Conservation (phyloP, 108 stramenopile species). For the Epipyxis sp. region DNA sequence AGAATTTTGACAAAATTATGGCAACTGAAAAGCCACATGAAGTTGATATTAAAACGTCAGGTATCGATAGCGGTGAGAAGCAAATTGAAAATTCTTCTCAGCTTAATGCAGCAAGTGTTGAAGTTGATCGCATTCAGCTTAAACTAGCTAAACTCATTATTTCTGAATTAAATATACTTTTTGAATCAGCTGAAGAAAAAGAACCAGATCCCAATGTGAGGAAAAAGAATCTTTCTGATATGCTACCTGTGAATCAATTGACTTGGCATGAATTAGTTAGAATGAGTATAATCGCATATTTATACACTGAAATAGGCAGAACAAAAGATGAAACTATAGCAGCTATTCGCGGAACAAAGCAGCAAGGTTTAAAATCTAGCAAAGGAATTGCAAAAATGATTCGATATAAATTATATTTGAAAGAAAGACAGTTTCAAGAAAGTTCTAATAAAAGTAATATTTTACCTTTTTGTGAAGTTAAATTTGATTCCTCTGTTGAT, state of each 20-base stretch:
- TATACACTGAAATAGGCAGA: not conserved
- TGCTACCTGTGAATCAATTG: too few relatives aligned
- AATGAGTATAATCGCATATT: not conserved
- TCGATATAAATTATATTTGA: conserved; percentile 5
- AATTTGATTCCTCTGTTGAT: too few relatives aligned
- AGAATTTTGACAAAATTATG: too few relatives aligned
- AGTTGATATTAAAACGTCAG: too few relatives aligned
- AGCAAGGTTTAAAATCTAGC: not conserved
- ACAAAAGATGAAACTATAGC: not conserved
- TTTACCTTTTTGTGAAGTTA: too few relatives aligned
- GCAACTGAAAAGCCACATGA: too few relatives aligned
- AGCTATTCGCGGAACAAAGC: not conserved
- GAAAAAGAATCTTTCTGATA: too few relatives aligned
- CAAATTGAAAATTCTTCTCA: too few relatives aligned
- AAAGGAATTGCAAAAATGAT: not conserved
- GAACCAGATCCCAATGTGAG: too few relatives aligned
- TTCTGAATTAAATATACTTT: not conserved
- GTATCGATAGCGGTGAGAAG: too few relatives aligned
- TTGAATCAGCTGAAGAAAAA: conserved; percentile 1
- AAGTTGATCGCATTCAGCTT: conserved; percentile 31
- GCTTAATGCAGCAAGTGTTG: too few relatives aligned
- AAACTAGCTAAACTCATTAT: not conserved
- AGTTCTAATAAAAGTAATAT: too few relatives aligned
- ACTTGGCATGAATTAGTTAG: conserved; percentile 29
- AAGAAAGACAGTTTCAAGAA: not conserved